Conservation (phyloP, 208 protist genomes). For the Phytomonas sp. region DNA sequence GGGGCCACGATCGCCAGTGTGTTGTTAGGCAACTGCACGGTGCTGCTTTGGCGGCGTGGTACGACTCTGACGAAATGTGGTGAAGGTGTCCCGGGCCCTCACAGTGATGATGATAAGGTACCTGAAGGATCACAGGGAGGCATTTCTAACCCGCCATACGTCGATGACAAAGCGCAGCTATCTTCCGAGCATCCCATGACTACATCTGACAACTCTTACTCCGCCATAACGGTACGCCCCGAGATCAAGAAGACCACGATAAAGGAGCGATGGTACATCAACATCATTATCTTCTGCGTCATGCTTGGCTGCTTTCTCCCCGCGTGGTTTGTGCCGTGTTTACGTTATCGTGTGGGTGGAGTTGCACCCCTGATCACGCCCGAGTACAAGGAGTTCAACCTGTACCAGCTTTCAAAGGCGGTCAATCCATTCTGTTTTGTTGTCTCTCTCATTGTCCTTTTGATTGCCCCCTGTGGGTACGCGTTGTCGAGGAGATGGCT, state of each 20-base stretch:
- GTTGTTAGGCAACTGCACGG: conserved; percentile 57
- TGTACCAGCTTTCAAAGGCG: conserved; percentile 16
- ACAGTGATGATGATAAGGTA: neutral
- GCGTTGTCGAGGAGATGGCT: conserved; percentile 12
- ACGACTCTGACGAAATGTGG: conserved; percentile 16
- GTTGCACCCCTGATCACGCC: conserved; percentile 23
- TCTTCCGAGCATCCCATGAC: no score
- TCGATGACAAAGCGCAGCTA: neutral
- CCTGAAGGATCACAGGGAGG: neutral
- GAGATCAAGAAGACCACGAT: no score
- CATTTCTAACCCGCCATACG: neutral
- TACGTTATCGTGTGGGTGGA: conserved; percentile 24
- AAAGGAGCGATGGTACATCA: neutral
- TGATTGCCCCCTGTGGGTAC: conserved; percentile 36
- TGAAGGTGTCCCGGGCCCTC: neutral
- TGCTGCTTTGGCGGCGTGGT: conserved; percentile 32
- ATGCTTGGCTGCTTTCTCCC: conserved; percentile 24
- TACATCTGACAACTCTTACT: no score
- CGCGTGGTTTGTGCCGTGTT: conserved; percentile 23
- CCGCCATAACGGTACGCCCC: no score
- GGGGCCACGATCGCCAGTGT: conserved; percentile 43
- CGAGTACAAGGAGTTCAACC: conserved; percentile 10
- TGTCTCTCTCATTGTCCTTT: conserved; percentile 26
- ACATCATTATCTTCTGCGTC: neutral
- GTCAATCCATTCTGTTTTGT: conserved; percentile 11